Evolutionary conservation across 805 yeast species (phyloP).

Genomic region (Saitoella complicata): DNA sequence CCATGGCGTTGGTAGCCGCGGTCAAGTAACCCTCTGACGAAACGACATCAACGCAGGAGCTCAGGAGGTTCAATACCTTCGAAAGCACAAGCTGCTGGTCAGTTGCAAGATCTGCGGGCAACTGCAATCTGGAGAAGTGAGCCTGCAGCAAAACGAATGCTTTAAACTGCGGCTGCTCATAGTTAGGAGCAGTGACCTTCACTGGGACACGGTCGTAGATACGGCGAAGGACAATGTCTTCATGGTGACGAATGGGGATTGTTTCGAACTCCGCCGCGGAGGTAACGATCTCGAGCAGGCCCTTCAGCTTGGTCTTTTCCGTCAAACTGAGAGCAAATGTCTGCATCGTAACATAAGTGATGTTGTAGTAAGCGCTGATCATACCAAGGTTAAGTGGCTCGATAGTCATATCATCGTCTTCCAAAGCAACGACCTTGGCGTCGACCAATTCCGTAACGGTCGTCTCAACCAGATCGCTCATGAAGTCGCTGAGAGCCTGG

Average conservation of each 20-base stretch:
- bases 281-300: constrained; percentile 47
- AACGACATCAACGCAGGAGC: constrained; percentile 57
- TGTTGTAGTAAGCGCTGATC: constrained; percentile 57
- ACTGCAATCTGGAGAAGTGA: constrained; percentile 47
- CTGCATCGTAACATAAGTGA: constrained; percentile 52
- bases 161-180: constrained; percentile 44
- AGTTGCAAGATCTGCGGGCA: constrained; percentile 43
- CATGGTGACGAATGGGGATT: constrained; percentile 47
- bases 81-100: constrained; percentile 43
- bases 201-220: constrained; percentile 50
- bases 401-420: constrained; percentile 25
- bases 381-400: constrained; percentile 52
- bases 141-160: constrained; percentile 67
- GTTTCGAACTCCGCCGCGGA: constrained; percentile 57
- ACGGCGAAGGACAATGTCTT: constrained; percentile 30
- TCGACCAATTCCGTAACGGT: constrained; percentile 46
- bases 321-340: constrained; percentile 36
- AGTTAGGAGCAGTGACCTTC: constrained; percentile 25
- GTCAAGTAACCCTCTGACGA: constrained; percentile 68
- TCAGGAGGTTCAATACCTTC: constrained; percentile 34
- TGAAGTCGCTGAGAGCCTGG: constrained; percentile 57
- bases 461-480: constrained; percentile 70
- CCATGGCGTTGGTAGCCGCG: constrained; percentile 62
- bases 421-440: constrained; percentile 45
- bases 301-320: constrained; percentile 39